phyloP scores from a whole-genome alignment of 2,329 filamentous ascomycete species.

The Phaeosphaeriaceae sp. region DNA sequence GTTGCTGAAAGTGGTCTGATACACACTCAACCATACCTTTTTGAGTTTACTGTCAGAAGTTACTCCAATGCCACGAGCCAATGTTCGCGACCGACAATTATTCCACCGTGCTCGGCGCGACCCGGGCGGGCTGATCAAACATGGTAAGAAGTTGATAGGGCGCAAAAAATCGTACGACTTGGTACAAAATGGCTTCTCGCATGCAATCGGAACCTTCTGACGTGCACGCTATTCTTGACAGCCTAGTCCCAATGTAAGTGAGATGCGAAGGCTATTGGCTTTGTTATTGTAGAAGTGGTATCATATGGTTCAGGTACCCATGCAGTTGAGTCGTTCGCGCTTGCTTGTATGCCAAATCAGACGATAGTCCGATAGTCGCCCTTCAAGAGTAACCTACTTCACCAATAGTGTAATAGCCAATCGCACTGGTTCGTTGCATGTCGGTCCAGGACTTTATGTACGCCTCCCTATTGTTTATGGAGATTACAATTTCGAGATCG shows the following conservation, averaged over 20 bases:
- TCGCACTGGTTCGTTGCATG: background rate
- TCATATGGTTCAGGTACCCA: too few relatives aligned
- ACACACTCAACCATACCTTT: background rate
- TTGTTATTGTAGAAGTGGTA: too few relatives aligned
- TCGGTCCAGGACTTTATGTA: background rate
- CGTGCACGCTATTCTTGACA: too few relatives aligned
- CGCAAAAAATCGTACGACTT: conserved; percentile 7
- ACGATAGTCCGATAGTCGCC: too few relatives aligned
- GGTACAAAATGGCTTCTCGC: background rate
- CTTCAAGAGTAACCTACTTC: background rate
- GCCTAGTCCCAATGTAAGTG: too few relatives aligned
- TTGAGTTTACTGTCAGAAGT: background rate
- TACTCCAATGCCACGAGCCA: too few relatives aligned
- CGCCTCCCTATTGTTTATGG: background rate
- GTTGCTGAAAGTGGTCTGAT: background rate
- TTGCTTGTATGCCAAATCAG: too few relatives aligned
- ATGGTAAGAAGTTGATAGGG: background rate
- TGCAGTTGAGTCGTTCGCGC: too few relatives aligned
- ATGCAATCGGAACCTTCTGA: too few relatives aligned
- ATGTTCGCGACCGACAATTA: background rate
- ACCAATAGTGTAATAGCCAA: background rate
- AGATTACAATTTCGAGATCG: too few relatives aligned
- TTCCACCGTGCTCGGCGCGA: background rate
- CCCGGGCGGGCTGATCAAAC: background rate
- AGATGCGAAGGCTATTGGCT: too few relatives aligned